Percentiles rank a stretch among this genome's conserved stretches.
Evolutionary conservation across 2,329 filamentous ascomycete genomes (phyloP).

Genomic region (Uncinocarpus reesii): DNA sequence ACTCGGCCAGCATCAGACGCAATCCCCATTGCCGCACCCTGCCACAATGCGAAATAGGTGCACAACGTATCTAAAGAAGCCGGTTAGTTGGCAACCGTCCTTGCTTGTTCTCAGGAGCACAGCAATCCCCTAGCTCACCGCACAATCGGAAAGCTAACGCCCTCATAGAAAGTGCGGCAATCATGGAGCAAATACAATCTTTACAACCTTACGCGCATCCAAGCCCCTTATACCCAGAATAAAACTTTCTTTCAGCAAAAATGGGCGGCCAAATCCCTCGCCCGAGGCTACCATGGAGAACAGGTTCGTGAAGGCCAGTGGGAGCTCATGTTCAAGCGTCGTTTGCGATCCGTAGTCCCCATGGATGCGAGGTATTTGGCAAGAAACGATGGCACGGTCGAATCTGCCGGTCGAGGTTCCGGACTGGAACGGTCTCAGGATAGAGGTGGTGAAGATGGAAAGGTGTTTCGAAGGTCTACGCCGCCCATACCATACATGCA

Average conservation of each 20-base stretch:
- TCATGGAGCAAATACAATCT: constrained; percentile 98
- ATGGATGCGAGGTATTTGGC: constrained; percentile 78
- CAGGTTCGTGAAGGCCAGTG: constrained; percentile 88
- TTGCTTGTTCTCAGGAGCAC: not conserved
- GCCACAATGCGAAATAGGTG: constrained; percentile 39
- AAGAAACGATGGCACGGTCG: constrained; percentile 65
- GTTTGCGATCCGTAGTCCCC: constrained; percentile 69
- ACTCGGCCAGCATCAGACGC: constrained; percentile 2
- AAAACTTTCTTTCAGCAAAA: constrained; percentile 95
- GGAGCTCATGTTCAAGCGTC: constrained; percentile 81
- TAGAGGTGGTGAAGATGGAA: constrained; percentile 12
- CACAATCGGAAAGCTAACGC: not conserved
- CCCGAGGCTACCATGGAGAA: constrained; percentile 86
- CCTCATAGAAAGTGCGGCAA: constrained; percentile 70
- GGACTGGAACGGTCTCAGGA: constrained; percentile 43
- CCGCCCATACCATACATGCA: constrained; percentile 77
- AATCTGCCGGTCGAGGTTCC: constrained; percentile 72
- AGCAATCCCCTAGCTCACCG: not conserved
- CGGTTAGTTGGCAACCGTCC: constrained; percentile 25
- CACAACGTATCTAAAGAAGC: constrained; percentile 33
- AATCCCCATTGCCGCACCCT: not conserved
- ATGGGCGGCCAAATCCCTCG: constrained; percentile 77
- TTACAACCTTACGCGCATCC: constrained; percentile 64
- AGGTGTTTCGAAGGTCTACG: constrained; percentile 16
- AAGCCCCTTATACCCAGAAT: constrained; percentile 35